A percentile compares a stretch with the other conserved stretches of the same genome.
These are phyloP conservation scores for Trichoderma gracile DNA, from an alignment of 2,329 filamentous ascomycete species.

Conservation along the genomic window DNA sequence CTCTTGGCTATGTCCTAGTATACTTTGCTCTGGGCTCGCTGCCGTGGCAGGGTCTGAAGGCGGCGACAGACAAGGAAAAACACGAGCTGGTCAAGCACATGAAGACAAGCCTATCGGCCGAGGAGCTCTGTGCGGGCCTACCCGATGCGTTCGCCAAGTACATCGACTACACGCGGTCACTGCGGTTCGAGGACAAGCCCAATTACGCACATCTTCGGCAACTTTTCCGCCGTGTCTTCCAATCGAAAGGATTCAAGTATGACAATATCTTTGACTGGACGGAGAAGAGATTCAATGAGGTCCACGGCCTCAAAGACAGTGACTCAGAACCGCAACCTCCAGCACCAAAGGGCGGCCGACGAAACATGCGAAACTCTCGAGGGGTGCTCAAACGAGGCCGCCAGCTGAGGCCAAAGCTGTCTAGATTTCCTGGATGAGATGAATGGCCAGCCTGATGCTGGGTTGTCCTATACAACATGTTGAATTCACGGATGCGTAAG, in stretches of 20 bases:
- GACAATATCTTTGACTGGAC: conserved; percentile 99
- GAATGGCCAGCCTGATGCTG: no score
- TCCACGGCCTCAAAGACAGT: no score
- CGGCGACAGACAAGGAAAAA: conserved; percentile 99
- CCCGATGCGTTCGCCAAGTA: conserved; percentile 99
- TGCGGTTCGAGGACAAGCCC: conserved; percentile 99
- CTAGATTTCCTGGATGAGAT: no score
- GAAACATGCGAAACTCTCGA: no score
- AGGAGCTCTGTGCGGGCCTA: conserved; percentile 98
- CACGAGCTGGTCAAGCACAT: conserved; percentile 99
- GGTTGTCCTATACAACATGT: no score
- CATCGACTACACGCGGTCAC: conserved; percentile 97
- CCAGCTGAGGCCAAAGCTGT: no score
- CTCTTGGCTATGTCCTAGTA: conserved; percentile 97
- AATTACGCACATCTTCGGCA: conserved; percentile 99
- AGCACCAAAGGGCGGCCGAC: no score
- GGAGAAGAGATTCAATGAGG: conserved; percentile 99
- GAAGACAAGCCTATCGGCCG: conserved; percentile 99
- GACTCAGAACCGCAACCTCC: no score
- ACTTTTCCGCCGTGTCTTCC: conserved; percentile 99
- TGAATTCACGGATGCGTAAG: no score
- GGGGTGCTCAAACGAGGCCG: no score
- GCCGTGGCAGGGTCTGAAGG: conserved; percentile 97
- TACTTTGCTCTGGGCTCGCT: conserved; percentile 99
- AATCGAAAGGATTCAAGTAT: conserved; percentile 98